A percentile compares a stretch with the other conserved stretches of the same genome.
phyloP scores from a whole-genome alignment of 257 asterid genomes.

The Thymus mandschuricus region DNA sequence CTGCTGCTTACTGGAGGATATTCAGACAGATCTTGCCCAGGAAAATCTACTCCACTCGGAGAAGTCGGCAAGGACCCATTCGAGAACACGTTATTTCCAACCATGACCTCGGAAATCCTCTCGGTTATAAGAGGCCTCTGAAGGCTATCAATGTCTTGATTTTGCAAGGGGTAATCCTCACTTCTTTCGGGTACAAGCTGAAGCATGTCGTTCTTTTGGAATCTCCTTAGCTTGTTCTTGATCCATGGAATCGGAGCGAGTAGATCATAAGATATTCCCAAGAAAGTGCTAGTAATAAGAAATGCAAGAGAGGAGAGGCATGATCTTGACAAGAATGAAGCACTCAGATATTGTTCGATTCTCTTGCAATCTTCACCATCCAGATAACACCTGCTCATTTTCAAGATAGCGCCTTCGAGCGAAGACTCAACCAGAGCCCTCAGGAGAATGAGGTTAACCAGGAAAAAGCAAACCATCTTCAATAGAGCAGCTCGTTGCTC shows the following conservation, averaged over 20 bases:
- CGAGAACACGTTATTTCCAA: constrained; percentile 47
- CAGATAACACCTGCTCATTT: constrained; percentile 95
- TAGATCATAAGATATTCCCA: constrained; percentile 93
- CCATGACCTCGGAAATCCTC: constrained; percentile 47
- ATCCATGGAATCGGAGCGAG: constrained; percentile 99
- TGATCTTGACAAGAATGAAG: constrained; percentile 85
- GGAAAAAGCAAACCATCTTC: constrained; percentile 96
- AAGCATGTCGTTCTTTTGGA: constrained; percentile 91
- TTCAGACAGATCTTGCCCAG: constrained; percentile 78
- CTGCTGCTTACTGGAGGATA: constrained; percentile 90
- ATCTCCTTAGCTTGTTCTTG: constrained; percentile 78
- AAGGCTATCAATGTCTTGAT: constrained; percentile 60
- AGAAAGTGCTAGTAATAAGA: constrained; percentile 85
- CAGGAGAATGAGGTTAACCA: constrained; percentile 91
- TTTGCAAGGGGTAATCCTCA: constrained; percentile 75
- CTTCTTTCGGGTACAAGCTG: constrained; percentile 88
- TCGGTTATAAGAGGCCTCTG: constrained; percentile 76
- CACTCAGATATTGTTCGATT: constrained; percentile 79
- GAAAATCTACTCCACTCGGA: constrained; percentile 48
- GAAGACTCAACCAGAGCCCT: constrained; percentile 93
- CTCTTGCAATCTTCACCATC: constrained; percentile 97
- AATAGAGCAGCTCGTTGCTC: constrained; percentile 91
- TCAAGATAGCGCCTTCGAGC: constrained; percentile 72
- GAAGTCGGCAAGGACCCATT: constrained; percentile 53
- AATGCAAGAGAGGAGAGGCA: constrained; percentile 93